Conservation (phyloP, 768 basidiomycete genomes). For the Auricularia sp. region DNA sequence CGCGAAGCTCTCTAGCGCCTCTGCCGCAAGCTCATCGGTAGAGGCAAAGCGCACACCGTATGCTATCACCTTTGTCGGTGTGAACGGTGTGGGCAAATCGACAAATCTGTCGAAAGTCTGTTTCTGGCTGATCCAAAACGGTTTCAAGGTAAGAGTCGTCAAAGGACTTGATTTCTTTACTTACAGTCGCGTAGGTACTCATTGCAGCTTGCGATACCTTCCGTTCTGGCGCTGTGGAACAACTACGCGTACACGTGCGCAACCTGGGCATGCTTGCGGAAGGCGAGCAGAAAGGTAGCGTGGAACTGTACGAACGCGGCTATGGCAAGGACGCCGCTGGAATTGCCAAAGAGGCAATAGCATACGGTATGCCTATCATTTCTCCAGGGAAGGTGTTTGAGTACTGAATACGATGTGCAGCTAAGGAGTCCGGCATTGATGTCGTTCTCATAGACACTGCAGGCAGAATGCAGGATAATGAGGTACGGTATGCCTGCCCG, state of each 20-base stretch:
- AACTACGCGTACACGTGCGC: slow-evolving; percentile 89
- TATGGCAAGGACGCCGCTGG: slow-evolving; percentile 99
- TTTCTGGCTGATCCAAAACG: slow-evolving; percentile 98
- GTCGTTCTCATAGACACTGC: slow-evolving; percentile 97
- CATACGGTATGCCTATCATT: slow-evolving; percentile 50
- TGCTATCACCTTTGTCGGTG: slow-evolving; percentile 91
- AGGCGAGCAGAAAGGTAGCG: slow-evolving; percentile 44
- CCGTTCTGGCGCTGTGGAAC: slow-evolving; percentile 92
- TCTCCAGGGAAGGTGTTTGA: neutral
- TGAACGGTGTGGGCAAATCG: slow-evolving; percentile 98
- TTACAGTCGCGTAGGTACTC: slow-evolving; percentile 77
- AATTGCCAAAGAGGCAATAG: slow-evolving; percentile 91
- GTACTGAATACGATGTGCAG: slow-evolving; percentile 28
- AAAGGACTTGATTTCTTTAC: slow-evolving; percentile 99
- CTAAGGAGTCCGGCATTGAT: slow-evolving; percentile 83
- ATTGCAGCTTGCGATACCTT: slow-evolving; percentile 99
- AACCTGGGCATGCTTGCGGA: slow-evolving; percentile 81
- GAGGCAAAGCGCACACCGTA: slow-evolving; percentile 64
- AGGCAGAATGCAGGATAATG: slow-evolving; percentile 98
- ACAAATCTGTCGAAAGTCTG: slow-evolving; percentile 97
- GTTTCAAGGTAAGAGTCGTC: slow-evolving; percentile 69
- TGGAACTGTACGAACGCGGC: slow-evolving; percentile 91
- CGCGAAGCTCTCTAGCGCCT: slow-evolving; percentile 66
- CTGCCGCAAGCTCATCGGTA: slow-evolving; percentile 50
- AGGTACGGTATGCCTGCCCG: slow-evolving; percentile 37